Evolutionary conservation across 2,329 filamentous ascomycete genomes (phyloP).

Genomic region (Beauveria bassiana): DNA sequence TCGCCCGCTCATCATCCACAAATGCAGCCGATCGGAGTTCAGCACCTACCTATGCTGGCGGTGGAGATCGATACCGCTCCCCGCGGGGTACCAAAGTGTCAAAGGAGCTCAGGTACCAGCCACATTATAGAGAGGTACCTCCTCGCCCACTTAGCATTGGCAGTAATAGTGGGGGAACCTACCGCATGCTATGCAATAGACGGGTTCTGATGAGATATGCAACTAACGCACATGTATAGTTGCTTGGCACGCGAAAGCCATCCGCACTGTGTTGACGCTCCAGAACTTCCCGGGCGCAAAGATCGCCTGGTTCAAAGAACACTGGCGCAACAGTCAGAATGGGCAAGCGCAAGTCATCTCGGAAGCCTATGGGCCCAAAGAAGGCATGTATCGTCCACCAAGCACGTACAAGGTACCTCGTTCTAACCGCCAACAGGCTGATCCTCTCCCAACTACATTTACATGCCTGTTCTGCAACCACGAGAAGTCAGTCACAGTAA

Average conservation of each 20-base stretch:
- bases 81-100: neutral
- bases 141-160: neutral
- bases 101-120: neutral
- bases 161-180: neutral
- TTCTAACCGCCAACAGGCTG: slow-evolving; percentile 41
- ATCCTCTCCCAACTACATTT: slow-evolving; percentile 74
- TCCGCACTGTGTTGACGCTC: neutral
- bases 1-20: neutral
- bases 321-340: slow-evolving; percentile 27
- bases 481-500: slow-evolving; percentile 83
- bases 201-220: slow-evolving; percentile 7
- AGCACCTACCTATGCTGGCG: neutral
- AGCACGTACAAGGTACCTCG: neutral
- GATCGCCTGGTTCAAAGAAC: neutral
- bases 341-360: slow-evolving; percentile 90
- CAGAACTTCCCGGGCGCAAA: neutral
- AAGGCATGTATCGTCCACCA: slow-evolving; percentile 38
- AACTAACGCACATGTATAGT: neutral
- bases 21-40: slow-evolving; percentile 1
- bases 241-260: neutral
- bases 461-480: slow-evolving; percentile 98
- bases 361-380: slow-evolving; percentile 73
- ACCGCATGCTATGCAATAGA: neutral
- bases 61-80: neutral
- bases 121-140: neutral